Base-by-base conservation (phyloP, 2,329 filamentous ascomycete genomes). In the Trichoderma koningiopsis region DNA sequence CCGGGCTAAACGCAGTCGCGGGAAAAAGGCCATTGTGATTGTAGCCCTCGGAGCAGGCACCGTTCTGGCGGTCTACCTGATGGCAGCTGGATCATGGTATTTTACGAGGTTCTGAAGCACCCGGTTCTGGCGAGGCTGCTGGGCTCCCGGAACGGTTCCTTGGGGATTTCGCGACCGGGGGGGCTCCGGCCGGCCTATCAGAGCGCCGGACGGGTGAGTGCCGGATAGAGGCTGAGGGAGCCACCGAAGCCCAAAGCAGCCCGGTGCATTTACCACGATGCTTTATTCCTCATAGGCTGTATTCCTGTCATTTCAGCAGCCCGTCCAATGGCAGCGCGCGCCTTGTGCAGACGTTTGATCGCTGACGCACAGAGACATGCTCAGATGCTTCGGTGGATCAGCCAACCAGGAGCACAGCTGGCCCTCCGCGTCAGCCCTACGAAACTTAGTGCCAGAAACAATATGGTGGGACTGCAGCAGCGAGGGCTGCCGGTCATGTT, bases 401-500 rank as follows among this genome's bases (percentile, higher is more conserved):
- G 69, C 72, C 72, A 73, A 72, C 69, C 70, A 73, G 68, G 33
- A 63, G 35, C 33, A 43, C 47, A 62, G 65, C 69, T 62, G 58
- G 60, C 69, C 40, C 65, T 73, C 67, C 68, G 62, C 68, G 72
- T 73, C 72, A 73, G 72, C 72, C 72, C 72, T 73, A 73, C 71
- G 71, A 73, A 71, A 71, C 70, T 68, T 71, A 66, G 72, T 70
- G 68, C 61, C 68, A 63, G 53, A 70, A 71, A 61, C 59, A 60
- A 62, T 33, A 55, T 61, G 65, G 65, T 55, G 65, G 58, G 67
- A 62, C 58, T 62, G 66, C 58, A 68, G 53, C 35, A 65, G 53
- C 31, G 33, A 66, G 53, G 55, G 37, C 43, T 69, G 67, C 67
- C 35, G 40, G 67, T 60, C 37, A 53, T 35, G 24, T 52, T 68